Percentiles rank a stretch among this genome's conserved stretches.
These are phyloP conservation scores for Fusarium stilboides DNA, from an alignment of 2,329 filamentous ascomycete species.

Conservation along the genomic window DNA sequence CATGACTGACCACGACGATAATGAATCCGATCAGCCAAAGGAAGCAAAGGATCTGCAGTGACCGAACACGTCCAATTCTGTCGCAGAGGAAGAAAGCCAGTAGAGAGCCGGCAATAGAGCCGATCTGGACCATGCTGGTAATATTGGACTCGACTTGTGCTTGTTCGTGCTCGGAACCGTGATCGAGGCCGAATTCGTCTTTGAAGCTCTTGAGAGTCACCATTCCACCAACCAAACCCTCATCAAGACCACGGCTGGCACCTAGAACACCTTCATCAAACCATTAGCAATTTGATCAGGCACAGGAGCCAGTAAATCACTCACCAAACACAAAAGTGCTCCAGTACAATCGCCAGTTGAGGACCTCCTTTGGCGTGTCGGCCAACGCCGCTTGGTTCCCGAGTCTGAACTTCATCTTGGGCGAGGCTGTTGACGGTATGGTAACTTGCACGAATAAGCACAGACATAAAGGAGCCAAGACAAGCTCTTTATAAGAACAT, in stretches of 20 bases:
- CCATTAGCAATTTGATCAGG: background rate
- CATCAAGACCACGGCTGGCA: conserved; percentile 25
- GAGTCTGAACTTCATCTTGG: conserved; percentile 30
- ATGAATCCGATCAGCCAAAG: conserved; percentile 26
- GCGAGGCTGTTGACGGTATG: background rate
- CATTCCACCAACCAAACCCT: conserved; percentile 77
- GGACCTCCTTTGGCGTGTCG: conserved; percentile 26
- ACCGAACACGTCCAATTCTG: conserved; percentile 24
- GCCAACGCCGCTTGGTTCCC: conserved; percentile 33
- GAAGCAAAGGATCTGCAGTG: conserved; percentile 12
- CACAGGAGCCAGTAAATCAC: accelerated
- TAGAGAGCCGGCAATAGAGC: conserved; percentile 74
- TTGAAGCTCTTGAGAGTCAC: conserved; percentile 73
- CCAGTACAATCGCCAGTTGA: conserved; percentile 32
- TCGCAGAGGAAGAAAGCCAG: conserved; percentile 59
- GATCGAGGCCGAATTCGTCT: conserved; percentile 64
- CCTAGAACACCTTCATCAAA: conserved; percentile 10
- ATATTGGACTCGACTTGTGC: conserved; percentile 78
- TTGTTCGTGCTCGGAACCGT: conserved; percentile 63
- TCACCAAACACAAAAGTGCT: conserved; percentile 31
- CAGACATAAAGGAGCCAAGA: background rate
- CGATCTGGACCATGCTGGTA: conserved; percentile 80
- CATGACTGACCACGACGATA: conserved; percentile 18
- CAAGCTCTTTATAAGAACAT: conserved; percentile 4
- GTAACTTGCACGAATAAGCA: background rate